These are phyloP conservation scores for Hyparrhenia diplandra DNA, from an alignment of 176 grass and related monocot species.

Conservation along the genomic window DNA sequence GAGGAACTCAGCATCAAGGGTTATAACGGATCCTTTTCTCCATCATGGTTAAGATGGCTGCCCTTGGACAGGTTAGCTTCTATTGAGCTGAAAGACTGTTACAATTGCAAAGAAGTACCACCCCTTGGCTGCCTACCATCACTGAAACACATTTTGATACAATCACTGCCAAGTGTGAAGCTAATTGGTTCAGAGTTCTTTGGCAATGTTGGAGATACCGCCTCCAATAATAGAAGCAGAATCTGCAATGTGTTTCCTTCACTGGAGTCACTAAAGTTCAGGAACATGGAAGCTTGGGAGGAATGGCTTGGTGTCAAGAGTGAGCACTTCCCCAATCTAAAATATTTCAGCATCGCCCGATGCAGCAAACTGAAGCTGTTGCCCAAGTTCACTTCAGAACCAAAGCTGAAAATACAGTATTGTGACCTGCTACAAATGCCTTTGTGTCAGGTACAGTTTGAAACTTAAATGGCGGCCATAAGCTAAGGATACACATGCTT, in stretches of 20 bases:
- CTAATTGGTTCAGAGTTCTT: slow-evolving; percentile 37
- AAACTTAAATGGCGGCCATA: background rate
- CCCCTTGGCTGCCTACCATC: slow-evolving; percentile 43
- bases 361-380: slow-evolving; percentile 27
- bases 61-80: slow-evolving; percentile 13
- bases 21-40: slow-evolving; percentile 25
- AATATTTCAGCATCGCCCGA: slow-evolving; percentile 23
- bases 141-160: slow-evolving; percentile 36
- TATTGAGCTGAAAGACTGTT: slow-evolving; percentile 34
- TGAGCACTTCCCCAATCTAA: slow-evolving; percentile 32
- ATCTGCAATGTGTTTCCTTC: slow-evolving; percentile 15
- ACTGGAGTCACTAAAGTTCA: slow-evolving; percentile 36
- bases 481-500: background rate
- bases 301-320: slow-evolving; percentile 41
- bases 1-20: slow-evolving; percentile 28
- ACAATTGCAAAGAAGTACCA: slow-evolving; percentile 19
- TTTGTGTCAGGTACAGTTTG: slow-evolving; percentile 1
- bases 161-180: slow-evolving; percentile 23
- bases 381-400: slow-evolving; percentile 29
- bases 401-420: slow-evolving; percentile 14
- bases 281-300: slow-evolving; percentile 44
- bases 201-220: background rate
- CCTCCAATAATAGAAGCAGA: background rate
- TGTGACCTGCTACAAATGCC: slow-evolving; percentile 21
- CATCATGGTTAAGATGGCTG: slow-evolving; percentile 26